These are phyloP conservation scores for Suillus placidus DNA, from an alignment of 768 basidiomycete genomes.

Conservation along the genomic window DNA sequence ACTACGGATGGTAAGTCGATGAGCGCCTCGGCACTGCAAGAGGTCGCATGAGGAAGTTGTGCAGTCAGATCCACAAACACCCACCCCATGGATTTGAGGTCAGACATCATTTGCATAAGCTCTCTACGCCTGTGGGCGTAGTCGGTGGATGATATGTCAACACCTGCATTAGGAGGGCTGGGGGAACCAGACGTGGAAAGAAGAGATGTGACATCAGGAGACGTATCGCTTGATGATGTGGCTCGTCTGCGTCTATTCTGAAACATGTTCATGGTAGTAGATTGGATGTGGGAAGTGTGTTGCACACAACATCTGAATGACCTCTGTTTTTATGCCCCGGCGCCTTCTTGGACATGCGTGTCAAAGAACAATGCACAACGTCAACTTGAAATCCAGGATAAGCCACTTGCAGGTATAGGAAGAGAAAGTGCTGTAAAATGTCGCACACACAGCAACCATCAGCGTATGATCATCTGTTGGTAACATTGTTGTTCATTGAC, in stretches of 20 bases:
- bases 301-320: not conserved
- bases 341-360: not conserved
- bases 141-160: slow-evolving; percentile 33
- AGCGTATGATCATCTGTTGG: not conserved
- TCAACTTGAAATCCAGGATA: not conserved
- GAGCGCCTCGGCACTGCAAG: slow-evolving; percentile 42
- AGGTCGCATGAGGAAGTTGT: slow-evolving; percentile 5
- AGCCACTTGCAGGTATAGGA: no score
- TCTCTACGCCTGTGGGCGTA: slow-evolving; percentile 45
- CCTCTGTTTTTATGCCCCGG: not conserved
- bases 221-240: not conserved
- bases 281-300: not conserved
- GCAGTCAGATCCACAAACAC: slow-evolving; percentile 1
- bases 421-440: not conserved
- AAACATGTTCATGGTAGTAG: not conserved
- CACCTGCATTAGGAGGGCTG: not conserved
- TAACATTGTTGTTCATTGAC: not conserved
- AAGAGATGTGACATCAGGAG: slow-evolving; percentile 1
- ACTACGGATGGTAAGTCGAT: slow-evolving; percentile 53
- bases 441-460: not conserved
- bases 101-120: slow-evolving; percentile 42
- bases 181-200: not conserved
- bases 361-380: not conserved
- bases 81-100: slow-evolving; percentile 39
- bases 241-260: not conserved